phyloP scores from a whole-genome alignment of 345 rosid species.

The Gynandropsis gynandra region DNA sequence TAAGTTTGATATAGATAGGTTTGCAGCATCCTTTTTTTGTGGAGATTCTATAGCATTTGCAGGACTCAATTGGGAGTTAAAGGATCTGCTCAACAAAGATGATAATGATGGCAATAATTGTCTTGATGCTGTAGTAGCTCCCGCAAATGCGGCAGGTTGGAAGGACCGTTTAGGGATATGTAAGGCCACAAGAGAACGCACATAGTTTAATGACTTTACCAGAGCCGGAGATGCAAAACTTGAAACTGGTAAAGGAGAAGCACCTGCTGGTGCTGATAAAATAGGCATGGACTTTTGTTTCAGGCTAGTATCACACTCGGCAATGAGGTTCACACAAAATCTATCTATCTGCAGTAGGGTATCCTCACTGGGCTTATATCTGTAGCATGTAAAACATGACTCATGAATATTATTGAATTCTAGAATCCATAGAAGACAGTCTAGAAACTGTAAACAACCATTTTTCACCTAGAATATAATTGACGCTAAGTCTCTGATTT shows the following conservation, averaged over 20 bases:
- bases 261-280: conserved; percentile 35
- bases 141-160: conserved; percentile 86
- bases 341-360: conserved; percentile 79
- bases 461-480: background rate
- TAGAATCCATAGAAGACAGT: conserved; percentile 12
- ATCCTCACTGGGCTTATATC: conserved; percentile 95
- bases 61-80: conserved; percentile 70
- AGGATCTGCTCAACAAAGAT: conserved; percentile 77
- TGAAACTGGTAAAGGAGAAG: conserved; percentile 71
- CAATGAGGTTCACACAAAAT: conserved; percentile 65
- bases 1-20: conserved; percentile 52
- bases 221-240: conserved; percentile 78
- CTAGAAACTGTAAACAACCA: conserved; percentile 2
- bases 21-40: conserved; percentile 53
- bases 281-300: conserved; percentile 41
- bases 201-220: conserved; percentile 91
- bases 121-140: conserved; percentile 66
- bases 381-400: conserved; percentile 33
- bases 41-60: conserved; percentile 55
- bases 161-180: conserved; percentile 81
- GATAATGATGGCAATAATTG: conserved; percentile 77
- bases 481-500: conserved; percentile 6
- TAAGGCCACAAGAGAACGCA: conserved; percentile 82
- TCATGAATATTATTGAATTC: conserved; percentile 13
- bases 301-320: conserved; percentile 64